Conservation (phyloP, 371 early-diverging fungal genomes). For the Dichotomocladium elegans region DNA sequence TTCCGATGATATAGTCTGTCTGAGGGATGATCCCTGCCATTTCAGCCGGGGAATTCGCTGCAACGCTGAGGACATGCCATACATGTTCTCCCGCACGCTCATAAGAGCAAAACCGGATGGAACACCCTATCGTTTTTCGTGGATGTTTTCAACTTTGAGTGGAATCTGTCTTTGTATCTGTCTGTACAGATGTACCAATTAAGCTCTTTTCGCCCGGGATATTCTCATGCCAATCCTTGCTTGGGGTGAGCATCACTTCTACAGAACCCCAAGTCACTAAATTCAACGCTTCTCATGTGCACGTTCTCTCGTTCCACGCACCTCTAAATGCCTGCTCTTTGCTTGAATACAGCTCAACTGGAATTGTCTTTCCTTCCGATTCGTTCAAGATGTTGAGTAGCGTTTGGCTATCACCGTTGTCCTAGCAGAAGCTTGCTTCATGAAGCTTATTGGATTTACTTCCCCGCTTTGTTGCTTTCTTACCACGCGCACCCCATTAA, state of each 20-base stretch:
- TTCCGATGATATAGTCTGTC: conserved; percentile 66
- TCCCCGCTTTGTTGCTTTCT: too few relatives aligned
- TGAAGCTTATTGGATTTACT: too few relatives aligned
- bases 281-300: too few relatives aligned
- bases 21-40: conserved; percentile 61
- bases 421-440: conserved; percentile 22
- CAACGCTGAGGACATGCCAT: conserved; percentile 70
- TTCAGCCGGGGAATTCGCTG: conserved; percentile 63
- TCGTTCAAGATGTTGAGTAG: conserved; percentile 45
- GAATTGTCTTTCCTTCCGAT: conserved; percentile 51
- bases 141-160: not conserved
- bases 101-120: conserved; percentile 72
- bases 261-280: not conserved
- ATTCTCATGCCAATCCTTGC: conserved; percentile 43
- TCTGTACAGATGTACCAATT: not conserved
- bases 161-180: not conserved
- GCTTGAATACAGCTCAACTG: conserved; percentile 64
- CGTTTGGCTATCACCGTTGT: conserved; percentile 46
- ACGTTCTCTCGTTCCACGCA: too few relatives aligned
- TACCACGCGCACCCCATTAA: conserved; percentile 61
- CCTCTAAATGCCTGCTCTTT: conserved; percentile 64
- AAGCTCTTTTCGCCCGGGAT: conserved; percentile 40
- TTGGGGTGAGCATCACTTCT: conserved; percentile 59
- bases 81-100: conserved; percentile 62
- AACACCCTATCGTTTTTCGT: conserved; percentile 69